A percentile compares a stretch with the other conserved stretches of the same genome.
Evolutionary conservation across 495 filamentous ascomycete genomes (phyloP).

Genomic region (Arthonia radiata): DNA sequence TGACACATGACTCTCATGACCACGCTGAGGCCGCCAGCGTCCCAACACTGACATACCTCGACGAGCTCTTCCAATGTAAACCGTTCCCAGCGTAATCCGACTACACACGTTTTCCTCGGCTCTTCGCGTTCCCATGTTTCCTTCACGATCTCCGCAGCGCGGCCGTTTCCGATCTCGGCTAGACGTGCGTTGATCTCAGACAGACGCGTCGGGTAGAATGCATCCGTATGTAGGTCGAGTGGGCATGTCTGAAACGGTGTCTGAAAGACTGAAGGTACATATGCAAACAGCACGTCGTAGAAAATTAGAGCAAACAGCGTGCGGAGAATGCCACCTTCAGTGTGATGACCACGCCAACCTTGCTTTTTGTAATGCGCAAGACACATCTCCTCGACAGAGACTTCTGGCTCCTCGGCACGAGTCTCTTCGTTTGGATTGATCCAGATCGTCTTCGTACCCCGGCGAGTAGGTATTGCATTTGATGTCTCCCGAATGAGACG

Average conservation of each 20-base stretch:
- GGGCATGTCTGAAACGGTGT: constrained; percentile 85
- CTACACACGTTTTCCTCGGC: constrained; percentile 50
- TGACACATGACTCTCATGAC: constrained; percentile 85
- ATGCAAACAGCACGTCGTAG: constrained; percentile 79
- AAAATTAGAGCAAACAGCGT: constrained; percentile 85
- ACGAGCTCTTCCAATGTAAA: constrained; percentile 58
- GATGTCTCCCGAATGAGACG: constrained; percentile 1
- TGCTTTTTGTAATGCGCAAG: constrained; percentile 56
- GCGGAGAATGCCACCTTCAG: constrained; percentile 68
- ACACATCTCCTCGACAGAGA: constrained; percentile 79
- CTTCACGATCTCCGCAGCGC: constrained; percentile 34
- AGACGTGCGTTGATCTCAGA: constrained; percentile 79
- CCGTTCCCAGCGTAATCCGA: constrained; percentile 80
- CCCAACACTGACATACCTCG: constrained; percentile 48
- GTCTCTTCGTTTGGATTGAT: too few species aligned
- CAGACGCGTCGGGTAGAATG: constrained; percentile 64
- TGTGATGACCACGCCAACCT: constrained; percentile 88
- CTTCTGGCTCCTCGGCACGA: constrained; percentile 32
- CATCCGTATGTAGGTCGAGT: constrained; percentile 77
- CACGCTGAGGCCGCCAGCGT: constrained; percentile 50
- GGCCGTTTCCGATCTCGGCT: constrained; percentile 37
- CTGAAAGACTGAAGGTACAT: constrained; percentile 91
- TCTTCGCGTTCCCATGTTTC: constrained; percentile 37
- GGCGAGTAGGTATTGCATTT: constrained; percentile 10
- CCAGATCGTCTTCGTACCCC: constrained; percentile 66